A percentile compares a stretch with the other conserved stretches of the same genome.
phyloP scores from a whole-genome alignment of 202 grass and related monocot genomes.

The Hordeum pubiflorum region DNA sequence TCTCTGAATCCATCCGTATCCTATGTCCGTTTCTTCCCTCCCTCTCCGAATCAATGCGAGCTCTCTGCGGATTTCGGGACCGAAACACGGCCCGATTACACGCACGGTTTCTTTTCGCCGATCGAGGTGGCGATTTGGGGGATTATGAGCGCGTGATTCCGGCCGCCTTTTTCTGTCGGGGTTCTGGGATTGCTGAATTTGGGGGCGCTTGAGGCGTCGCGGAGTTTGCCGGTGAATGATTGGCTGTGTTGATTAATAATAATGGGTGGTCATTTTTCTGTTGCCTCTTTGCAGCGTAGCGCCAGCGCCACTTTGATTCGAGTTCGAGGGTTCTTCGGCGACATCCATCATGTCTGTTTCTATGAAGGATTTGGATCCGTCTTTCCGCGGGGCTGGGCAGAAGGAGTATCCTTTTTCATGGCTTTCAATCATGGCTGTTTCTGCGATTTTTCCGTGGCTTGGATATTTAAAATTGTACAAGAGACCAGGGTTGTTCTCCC shows the following conservation, averaged over 20 bases:
- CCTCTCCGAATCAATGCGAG: neutral
- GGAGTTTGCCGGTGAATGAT: neutral
- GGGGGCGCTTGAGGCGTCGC: too few species aligned
- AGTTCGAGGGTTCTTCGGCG: conserved; percentile 39
- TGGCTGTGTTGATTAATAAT: neutral
- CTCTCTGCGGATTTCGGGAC: neutral
- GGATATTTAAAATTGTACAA: neutral
- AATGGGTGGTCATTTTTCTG: neutral
- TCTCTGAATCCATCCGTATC: neutral
- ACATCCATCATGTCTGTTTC: conserved; percentile 61
- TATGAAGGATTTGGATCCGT: conserved; percentile 89
- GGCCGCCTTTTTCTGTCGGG: neutral
- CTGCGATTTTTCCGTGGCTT: neutral
- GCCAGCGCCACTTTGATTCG: conserved; percentile 29
- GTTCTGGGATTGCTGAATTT: neutral
- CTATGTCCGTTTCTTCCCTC: neutral
- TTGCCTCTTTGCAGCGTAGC: conserved; percentile 29
- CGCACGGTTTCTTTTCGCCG: neutral
- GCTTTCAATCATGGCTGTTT: neutral
- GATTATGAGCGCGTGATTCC: neutral
- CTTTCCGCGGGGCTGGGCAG: conserved; percentile 75
- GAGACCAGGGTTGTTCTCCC: neutral
- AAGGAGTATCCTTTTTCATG: conserved; percentile 79
- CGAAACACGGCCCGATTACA: neutral
- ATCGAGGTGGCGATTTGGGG: neutral